Conservation (phyloP, 768 basidiomycete genomes). For the Saitozyma sp. region DNA sequence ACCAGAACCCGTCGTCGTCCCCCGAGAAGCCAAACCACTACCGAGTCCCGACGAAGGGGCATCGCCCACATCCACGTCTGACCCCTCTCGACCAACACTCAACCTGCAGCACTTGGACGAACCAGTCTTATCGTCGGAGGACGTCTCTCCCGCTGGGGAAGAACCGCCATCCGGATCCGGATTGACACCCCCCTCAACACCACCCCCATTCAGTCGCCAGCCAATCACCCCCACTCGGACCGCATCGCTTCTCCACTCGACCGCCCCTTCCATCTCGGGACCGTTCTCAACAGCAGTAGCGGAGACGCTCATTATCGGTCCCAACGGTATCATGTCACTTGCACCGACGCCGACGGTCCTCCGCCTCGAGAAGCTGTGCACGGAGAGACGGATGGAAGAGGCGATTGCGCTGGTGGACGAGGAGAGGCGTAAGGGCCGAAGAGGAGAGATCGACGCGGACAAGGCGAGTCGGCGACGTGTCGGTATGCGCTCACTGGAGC, state of each 20-base stretch:
- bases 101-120: not conserved
- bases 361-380: conserved; percentile 30
- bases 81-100: not conserved
- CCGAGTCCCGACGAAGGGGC: not conserved
- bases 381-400: conserved; percentile 34
- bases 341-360: conserved; percentile 32
- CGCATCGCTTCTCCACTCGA: conserved; percentile 31
- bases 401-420: conserved; percentile 46
- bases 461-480: conserved; percentile 26
- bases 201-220: conserved; percentile 25
- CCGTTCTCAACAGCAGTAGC: conserved; percentile 39
- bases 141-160: conserved; percentile 18
- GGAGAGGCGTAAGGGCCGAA: conserved; percentile 42
- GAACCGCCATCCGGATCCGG: conserved; percentile 50
- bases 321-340: conserved; percentile 40
- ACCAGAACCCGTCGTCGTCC: not conserved
- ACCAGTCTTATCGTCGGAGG: conserved; percentile 1
- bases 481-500: not conserved
- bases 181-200: conserved; percentile 47
- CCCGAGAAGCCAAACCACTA: not conserved
- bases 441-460: conserved; percentile 49
- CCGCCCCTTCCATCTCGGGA: conserved; percentile 2
- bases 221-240: conserved; percentile 29
- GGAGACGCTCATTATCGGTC: conserved; percentile 41
- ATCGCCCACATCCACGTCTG: not conserved